phyloP scores from a whole-genome alignment of 192 early-diverging fungal species.

The Coemansia sp. region DNA sequence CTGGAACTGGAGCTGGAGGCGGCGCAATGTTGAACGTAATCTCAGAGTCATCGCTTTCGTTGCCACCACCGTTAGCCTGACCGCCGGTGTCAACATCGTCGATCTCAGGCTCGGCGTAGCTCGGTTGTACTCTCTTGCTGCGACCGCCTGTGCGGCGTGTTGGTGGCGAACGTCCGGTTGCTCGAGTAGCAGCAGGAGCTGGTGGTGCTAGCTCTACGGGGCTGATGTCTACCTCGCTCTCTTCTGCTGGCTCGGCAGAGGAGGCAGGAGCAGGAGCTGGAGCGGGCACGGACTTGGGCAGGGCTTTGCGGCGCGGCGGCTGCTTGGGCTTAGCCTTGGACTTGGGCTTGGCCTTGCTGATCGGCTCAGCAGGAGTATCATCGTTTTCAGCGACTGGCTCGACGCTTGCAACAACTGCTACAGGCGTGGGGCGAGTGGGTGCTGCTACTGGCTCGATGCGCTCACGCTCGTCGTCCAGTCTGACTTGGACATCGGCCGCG shows the following conservation, averaged over 20 bases:
- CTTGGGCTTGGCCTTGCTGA: slow-evolving; percentile 5
- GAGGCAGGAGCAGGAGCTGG: not conserved
- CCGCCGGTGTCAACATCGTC: not conserved
- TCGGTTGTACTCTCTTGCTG: slow-evolving; percentile 12
- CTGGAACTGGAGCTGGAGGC: slow-evolving; percentile 14
- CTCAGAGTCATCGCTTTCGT: slow-evolving; percentile 53
- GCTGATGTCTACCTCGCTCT: slow-evolving; percentile 7
- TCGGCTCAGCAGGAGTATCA: not conserved
- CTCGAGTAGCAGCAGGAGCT: not conserved
- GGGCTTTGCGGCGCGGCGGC: slow-evolving; percentile 19
- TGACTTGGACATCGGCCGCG: slow-evolving; percentile 31
- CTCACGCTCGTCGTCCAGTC: slow-evolving; percentile 30
- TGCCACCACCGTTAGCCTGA: slow-evolving; percentile 3
- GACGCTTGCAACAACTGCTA: not conserved
- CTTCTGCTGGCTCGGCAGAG: not conserved
- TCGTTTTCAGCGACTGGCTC: not conserved
- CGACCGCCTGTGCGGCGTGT: slow-evolving; percentile 15
- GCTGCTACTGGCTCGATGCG: slow-evolving; percentile 4
- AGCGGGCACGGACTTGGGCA: slow-evolving; percentile 4
- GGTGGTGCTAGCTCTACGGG: not conserved
- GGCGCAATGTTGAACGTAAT: slow-evolving; percentile 42
- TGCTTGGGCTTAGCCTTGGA: slow-evolving; percentile 16
- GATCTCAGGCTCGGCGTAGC: slow-evolving; percentile 36
- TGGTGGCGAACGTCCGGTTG: not conserved
- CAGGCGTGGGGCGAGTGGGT: not conserved